These are phyloP conservation scores for Cordyceps farinosa DNA, from an alignment of 2,329 filamentous ascomycete genomes.

Conservation along the genomic window DNA sequence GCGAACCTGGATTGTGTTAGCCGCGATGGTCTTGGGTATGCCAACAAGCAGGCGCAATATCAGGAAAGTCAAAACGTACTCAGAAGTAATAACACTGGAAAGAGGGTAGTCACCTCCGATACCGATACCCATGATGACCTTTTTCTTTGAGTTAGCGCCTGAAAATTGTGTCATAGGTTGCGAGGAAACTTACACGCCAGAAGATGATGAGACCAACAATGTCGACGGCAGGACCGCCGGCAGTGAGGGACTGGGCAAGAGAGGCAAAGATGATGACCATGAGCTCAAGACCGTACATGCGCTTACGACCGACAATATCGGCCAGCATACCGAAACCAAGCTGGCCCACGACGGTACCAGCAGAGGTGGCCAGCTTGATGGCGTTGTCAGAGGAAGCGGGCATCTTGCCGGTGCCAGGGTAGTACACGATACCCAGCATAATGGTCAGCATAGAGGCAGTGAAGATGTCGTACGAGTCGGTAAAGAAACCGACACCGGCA, in stretches of 20 bases:
- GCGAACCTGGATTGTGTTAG: conserved; percentile 46
- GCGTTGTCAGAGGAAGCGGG: conserved; percentile 68
- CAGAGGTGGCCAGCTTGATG: conserved; percentile 81
- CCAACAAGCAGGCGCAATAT: too few species aligned
- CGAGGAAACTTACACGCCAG: conserved; percentile 51
- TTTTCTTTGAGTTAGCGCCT: background rate
- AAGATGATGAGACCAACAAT: conserved; percentile 69
- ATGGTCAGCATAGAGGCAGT: conserved; percentile 68
- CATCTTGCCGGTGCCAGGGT: conserved; percentile 54
- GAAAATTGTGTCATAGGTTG: background rate
- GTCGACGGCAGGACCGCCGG: conserved; percentile 59
- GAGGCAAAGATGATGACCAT: conserved; percentile 79
- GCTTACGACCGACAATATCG: conserved; percentile 73
- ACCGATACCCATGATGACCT: conserved; percentile 58
- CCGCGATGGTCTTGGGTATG: too few species aligned
- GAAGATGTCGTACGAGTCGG: conserved; percentile 82
- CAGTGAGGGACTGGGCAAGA: conserved; percentile 65
- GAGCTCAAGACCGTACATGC: conserved; percentile 69
- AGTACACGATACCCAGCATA: conserved; percentile 79
- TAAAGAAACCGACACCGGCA: conserved; percentile 85
- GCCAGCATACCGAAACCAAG: conserved; percentile 75
- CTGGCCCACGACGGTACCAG: conserved; percentile 80
- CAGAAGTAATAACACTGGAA: conserved; percentile 78
- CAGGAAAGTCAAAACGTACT: conserved; percentile 43
- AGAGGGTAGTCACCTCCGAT: conserved; percentile 67